These are phyloP conservation scores for Trichoderma afroharzianum DNA, from an alignment of 2,329 filamentous ascomycete species.

Conservation along the genomic window DNA sequence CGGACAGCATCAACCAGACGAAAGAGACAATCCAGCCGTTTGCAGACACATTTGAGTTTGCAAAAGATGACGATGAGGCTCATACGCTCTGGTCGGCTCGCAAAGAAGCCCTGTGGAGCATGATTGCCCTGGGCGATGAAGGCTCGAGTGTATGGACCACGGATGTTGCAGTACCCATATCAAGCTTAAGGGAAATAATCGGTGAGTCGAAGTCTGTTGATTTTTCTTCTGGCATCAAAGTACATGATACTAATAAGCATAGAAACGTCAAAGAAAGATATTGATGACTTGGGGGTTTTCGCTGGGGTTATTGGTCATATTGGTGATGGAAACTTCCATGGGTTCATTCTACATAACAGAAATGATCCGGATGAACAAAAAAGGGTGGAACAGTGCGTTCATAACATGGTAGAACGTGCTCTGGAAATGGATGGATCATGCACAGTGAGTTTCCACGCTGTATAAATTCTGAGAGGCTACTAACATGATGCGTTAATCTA, in stretches of 20 bases:
- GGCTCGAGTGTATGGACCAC: background rate
- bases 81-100: background rate
- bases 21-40: background rate
- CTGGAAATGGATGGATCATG: no score
- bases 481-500: no score
- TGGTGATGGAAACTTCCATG: no score
- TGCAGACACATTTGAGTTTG: background rate
- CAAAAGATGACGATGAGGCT: background rate
- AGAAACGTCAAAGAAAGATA: no score
- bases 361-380: no score
- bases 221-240: background rate
- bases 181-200: background rate
- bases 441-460: no score
- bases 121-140: background rate
- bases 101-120: background rate
- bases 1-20: background rate
- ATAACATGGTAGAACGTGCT: no score
- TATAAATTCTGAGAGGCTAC: no score
- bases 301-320: no score
- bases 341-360: no score
- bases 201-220: background rate
- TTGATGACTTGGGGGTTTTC: no score
- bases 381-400: no score
- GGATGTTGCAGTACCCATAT: background rate
- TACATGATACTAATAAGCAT: background rate